Conservation (phyloP, 2,329 filamentous ascomycete genomes). For the Trichoderma sp. region DNA sequence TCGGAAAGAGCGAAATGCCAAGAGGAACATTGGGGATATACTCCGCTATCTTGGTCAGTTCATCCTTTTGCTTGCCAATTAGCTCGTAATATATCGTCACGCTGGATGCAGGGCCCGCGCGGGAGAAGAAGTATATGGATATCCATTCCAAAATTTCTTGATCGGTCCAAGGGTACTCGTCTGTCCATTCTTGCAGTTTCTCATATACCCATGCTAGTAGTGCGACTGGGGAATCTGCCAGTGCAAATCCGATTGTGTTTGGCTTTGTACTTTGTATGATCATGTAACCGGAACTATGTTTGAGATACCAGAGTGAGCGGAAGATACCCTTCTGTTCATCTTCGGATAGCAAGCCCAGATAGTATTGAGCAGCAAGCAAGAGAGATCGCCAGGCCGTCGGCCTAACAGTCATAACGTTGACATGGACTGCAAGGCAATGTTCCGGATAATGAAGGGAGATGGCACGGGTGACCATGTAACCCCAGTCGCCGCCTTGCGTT, state of each 20-base stretch:
- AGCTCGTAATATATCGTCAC: constrained; percentile 71
- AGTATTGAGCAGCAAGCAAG: constrained; percentile 51
- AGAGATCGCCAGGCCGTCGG: constrained; percentile 51
- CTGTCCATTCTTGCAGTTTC: constrained; percentile 75
- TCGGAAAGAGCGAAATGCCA: constrained; percentile 55
- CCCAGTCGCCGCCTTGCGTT: constrained; percentile 70
- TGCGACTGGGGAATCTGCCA: constrained; percentile 67
- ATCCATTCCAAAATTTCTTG: constrained; percentile 76
- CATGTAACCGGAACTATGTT: constrained; percentile 45
- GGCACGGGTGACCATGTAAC: constrained; percentile 60
- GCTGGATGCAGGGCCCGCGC: constrained; percentile 65
- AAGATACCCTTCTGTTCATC: constrained; percentile 41
- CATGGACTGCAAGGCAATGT: constrained; percentile 52
- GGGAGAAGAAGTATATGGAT: constrained; percentile 68
- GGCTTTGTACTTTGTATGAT: constrained; percentile 59
- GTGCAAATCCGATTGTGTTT: constrained; percentile 66
- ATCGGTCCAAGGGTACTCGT: constrained; percentile 68
- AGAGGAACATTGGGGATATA: constrained; percentile 39
- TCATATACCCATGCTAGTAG: constrained; percentile 78
- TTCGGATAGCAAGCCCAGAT: constrained; percentile 49
- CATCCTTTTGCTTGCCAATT: constrained; percentile 37
- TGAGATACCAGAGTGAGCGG: constrained; percentile 55
- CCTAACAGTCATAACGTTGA: constrained; percentile 31
- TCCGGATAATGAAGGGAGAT: constrained; percentile 59
- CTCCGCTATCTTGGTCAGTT: constrained; percentile 15